Percentiles rank a stretch among this genome's conserved stretches.
phyloP scores from a whole-genome alignment of 257 asterid genomes.

The Scutellaria galericulata region DNA sequence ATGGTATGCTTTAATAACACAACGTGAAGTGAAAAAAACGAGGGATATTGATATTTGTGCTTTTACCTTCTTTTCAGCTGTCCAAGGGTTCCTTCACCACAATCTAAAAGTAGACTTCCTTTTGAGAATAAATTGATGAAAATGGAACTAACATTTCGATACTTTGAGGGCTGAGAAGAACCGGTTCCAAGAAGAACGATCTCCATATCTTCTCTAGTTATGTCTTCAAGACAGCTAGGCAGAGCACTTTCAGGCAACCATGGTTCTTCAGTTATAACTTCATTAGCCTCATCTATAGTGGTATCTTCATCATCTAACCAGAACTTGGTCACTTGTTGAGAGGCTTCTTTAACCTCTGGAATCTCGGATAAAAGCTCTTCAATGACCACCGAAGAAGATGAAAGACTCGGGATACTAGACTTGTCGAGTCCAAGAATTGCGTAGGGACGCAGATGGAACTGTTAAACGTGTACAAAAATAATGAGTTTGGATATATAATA shows the following conservation, averaged over 20 bases:
- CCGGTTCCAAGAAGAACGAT: conserved; percentile 98
- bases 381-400: conserved; percentile 62
- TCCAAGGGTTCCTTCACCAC: conserved; percentile 97
- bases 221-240: conserved; percentile 83
- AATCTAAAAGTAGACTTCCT: conserved; percentile 84
- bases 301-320: conserved; percentile 44
- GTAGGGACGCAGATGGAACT: conserved; percentile 84
- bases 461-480: conserved; percentile 30
- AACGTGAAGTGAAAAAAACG: neutral
- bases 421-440: conserved; percentile 87
- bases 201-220: conserved; percentile 82
- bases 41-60: neutral
- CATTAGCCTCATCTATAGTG: conserved; percentile 30
- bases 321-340: conserved; percentile 52
- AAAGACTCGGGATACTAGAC: conserved; percentile 61
- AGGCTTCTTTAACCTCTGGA: conserved; percentile 78
- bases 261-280: conserved; percentile 65
- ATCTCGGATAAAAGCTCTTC: conserved; percentile 70
- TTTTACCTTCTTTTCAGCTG: conserved; percentile 90
- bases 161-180: conserved; percentile 98
- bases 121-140: conserved; percentile 81
- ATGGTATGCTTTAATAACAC: neutral
- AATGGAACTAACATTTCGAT: conserved; percentile 90
- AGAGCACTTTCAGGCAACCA: conserved; percentile 58
- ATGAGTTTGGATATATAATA: neutral